phyloP scores from a whole-genome alignment of 768 basidiomycete species.

The Lentinula guzmanii region DNA sequence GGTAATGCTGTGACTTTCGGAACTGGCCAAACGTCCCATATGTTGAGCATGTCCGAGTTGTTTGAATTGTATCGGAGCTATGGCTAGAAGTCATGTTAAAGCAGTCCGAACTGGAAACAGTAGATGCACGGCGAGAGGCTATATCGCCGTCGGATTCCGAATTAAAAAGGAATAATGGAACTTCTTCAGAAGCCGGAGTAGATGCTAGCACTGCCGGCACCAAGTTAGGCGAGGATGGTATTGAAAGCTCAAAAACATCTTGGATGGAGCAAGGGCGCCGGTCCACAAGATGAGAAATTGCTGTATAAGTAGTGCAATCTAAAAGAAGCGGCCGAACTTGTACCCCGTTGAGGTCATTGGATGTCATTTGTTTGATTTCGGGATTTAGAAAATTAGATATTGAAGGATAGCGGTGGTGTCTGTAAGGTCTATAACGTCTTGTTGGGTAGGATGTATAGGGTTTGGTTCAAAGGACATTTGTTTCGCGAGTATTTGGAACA shows the following conservation, averaged over 20 bases:
- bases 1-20: background rate
- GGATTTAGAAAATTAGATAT: no score
- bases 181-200: constrained; percentile 39
- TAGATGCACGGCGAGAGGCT: background rate
- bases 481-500: no score
- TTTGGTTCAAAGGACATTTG: no score
- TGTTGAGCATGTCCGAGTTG: background rate
- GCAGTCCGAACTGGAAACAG: background rate
- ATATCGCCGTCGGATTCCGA: constrained; percentile 1
- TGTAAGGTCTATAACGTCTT: no score
- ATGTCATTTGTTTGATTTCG: no score
- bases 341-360: no score
- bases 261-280: constrained; percentile 31
- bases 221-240: constrained; percentile 41
- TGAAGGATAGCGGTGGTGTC: no score
- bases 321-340: background rate
- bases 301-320: background rate
- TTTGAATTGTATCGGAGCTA: background rate
- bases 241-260: constrained; percentile 21
- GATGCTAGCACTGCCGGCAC: constrained; percentile 28
- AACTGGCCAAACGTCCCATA: constrained; percentile 5
- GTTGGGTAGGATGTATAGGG: no score
- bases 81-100: background rate
- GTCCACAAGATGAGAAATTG: background rate
- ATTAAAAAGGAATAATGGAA: constrained; percentile 45